Percentiles rank a stretch among this genome's conserved stretches.
Conservation (phyloP, 768 basidiomycete genomes). For the Boletus reticuloceps region DNA sequence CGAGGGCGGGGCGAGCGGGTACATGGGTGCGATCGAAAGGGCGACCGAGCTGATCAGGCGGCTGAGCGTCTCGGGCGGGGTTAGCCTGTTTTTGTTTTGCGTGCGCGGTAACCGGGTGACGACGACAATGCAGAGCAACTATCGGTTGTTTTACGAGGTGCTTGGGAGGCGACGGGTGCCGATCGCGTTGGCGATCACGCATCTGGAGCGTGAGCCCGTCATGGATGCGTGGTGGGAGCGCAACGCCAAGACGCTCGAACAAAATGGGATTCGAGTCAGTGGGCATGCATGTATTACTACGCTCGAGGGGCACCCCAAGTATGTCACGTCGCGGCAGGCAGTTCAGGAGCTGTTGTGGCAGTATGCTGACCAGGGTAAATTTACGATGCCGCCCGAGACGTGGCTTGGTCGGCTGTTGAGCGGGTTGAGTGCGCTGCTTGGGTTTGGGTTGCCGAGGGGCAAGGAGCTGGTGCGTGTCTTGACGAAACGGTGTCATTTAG, state of each 20-base stretch:
- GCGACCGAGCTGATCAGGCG: constrained; percentile 31
- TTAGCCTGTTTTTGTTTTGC: constrained; percentile 33
- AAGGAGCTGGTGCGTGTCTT: constrained; percentile 21
- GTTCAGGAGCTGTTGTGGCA: constrained; percentile 21
- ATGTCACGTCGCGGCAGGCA: constrained; percentile 14
- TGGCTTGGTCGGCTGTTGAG: constrained; percentile 21
- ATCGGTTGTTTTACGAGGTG: constrained; percentile 37
- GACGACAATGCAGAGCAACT: constrained; percentile 29
- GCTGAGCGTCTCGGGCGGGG: constrained; percentile 26
- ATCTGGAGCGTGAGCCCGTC: constrained; percentile 32
- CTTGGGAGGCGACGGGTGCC: constrained; percentile 39
- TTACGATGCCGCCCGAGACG: constrained; percentile 20
- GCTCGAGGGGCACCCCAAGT: constrained; percentile 21
- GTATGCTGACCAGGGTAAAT: constrained; percentile 25
- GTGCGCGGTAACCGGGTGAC: constrained; percentile 31
- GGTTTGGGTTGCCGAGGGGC: constrained; percentile 16
- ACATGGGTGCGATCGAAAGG: constrained; percentile 27
- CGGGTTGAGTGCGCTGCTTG: constrained; percentile 17
- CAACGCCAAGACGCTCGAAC: constrained; percentile 20
- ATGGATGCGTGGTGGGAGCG: constrained; percentile 35
- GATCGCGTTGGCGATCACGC: constrained; percentile 37
- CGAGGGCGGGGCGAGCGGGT: constrained; percentile 10
- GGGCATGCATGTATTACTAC: constrained; percentile 32
- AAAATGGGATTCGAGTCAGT: constrained; percentile 15
- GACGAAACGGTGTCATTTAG: constrained; percentile 24